Conservation (phyloP, 371 early-diverging fungal genomes). For the Rhizopus arrhizus region DNA sequence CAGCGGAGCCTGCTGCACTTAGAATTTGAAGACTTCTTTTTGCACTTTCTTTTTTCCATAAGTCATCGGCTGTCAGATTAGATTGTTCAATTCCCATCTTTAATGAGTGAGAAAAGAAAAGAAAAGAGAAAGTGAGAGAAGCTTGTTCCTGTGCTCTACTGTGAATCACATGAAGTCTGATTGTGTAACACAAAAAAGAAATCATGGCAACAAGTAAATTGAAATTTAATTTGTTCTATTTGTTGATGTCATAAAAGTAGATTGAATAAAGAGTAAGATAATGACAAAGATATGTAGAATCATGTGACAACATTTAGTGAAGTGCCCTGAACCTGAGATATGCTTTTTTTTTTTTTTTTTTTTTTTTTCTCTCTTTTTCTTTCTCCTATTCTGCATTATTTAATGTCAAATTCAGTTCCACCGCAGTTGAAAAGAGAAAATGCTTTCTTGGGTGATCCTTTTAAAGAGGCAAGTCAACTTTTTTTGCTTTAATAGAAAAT, state of each 20-base stretch:
- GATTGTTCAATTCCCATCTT: conserved; percentile 11
- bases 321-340: neutral
- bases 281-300: too few relatives aligned
- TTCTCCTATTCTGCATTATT: neutral
- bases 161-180: neutral
- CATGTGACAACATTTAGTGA: neutral
- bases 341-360: neutral
- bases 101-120: neutral
- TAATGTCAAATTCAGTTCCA: conserved; percentile 3
- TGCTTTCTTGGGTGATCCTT: conserved; percentile 13
- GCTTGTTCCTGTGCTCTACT: neutral
- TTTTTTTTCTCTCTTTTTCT: neutral
- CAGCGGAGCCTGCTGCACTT: conserved; percentile 21
- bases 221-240: too few relatives aligned
- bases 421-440: conserved; percentile 13
- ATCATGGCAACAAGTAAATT: neutral
- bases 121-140: conserved; percentile 8
- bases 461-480: conserved; percentile 5
- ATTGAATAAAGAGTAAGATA: too few relatives aligned
- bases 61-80: conserved; percentile 24
- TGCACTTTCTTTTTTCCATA: conserved; percentile 27
- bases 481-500: neutral
- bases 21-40: conserved; percentile 22
- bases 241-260: too few relatives aligned
- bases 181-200: neutral